phyloP scores from a whole-genome alignment of 2,329 filamentous ascomycete species.

The Didymella keratinophila region DNA sequence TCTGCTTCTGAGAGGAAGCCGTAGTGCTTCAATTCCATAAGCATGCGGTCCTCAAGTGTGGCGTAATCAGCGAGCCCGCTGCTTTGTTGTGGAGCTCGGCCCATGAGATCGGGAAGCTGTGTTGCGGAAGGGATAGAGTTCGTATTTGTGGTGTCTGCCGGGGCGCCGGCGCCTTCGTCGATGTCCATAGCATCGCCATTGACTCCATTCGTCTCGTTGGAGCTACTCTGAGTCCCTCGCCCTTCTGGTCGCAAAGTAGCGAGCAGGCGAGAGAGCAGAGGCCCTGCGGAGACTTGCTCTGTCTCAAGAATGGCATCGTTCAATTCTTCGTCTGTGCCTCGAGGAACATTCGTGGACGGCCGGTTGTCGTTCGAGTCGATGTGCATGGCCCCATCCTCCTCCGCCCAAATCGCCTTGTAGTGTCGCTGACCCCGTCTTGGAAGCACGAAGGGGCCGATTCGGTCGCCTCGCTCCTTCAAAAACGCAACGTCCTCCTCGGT shows the following conservation, averaged over 20 bases:
- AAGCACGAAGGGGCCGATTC: constrained; percentile 82
- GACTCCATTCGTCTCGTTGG: constrained; percentile 63
- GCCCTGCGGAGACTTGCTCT: constrained; percentile 87
- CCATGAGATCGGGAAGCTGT: constrained; percentile 79
- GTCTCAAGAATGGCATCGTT: constrained; percentile 86
- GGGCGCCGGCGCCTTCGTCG: constrained; percentile 52
- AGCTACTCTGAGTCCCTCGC: constrained; percentile 62
- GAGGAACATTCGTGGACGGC: constrained; percentile 79
- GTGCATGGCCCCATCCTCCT: constrained; percentile 84
- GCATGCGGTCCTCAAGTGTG: constrained; percentile 87
- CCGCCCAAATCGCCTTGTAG: constrained; percentile 91
- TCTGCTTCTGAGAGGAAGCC: constrained; percentile 83
- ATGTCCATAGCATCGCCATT: constrained; percentile 59
- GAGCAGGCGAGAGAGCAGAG: constrained; percentile 81
- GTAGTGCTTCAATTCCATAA: constrained; percentile 89
- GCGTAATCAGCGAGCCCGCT: constrained; percentile 79
- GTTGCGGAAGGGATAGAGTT: constrained; percentile 70
- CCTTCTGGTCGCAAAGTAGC: constrained; percentile 82
- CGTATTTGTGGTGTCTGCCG: constrained; percentile 46
- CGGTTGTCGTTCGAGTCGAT: constrained; percentile 74
- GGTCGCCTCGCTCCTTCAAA: constrained; percentile 84
- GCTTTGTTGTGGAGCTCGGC: constrained; percentile 77
- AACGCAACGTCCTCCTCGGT: constrained; percentile 95
- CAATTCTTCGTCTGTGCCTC: constrained; percentile 86
- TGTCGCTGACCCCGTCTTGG: constrained; percentile 83